Base-by-base conservation (phyloP, 163 green algal genomes). In the Scenedesmus sp. region DNA sequence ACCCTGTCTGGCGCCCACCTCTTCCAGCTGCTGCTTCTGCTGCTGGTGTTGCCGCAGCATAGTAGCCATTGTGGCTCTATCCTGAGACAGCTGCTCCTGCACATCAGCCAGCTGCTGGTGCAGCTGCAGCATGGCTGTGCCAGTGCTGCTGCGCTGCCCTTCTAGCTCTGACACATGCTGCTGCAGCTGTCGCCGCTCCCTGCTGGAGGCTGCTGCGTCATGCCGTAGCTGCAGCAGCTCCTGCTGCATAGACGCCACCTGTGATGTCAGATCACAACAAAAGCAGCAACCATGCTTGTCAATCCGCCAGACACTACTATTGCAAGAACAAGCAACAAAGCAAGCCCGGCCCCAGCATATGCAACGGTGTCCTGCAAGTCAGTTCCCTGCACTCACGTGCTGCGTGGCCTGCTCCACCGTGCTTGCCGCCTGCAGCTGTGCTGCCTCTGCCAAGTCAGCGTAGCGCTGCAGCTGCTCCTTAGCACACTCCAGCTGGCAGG, bases 31-130 rank as follows among this genome's bases (percentile, higher is more conserved):
- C 54, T 85, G 67, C 86, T 90, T 34, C 15, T 57, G 67, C 70
- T 90, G 67, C 70, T 90, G 86, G 70, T 90, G 70, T 20, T 90
- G 67, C 86, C 86, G 57, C 70, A 90, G 54, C 86, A 90, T 84
- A 5, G 70, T 90, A 46, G 86, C 67, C 67, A 90, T 55, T 2
- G 86, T 90, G 56, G 20, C 86, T 18, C 86, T 90, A n/a, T 90
- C 86, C 70, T 84, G 86, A 2, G 54, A 20, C 10, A 90, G 86
- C 86, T 90, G 70, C 18, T 85, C 86, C 56, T 90, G 86, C 1
- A 88, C n/a, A 23, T 88, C 54, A 56, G 54, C 55, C 52, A 90
- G 67, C 56, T 90, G 86, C 86, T 84, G 70, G 18, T 90, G 86
- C 86, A 85, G 55, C 9, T 55, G 54, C 54, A 18, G 4, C 86